A percentile compares a stretch with the other conserved stretches of the same genome.
Conservation (phyloP, 73 alveolate genomes). For the Halteria grandinella region DNA sequence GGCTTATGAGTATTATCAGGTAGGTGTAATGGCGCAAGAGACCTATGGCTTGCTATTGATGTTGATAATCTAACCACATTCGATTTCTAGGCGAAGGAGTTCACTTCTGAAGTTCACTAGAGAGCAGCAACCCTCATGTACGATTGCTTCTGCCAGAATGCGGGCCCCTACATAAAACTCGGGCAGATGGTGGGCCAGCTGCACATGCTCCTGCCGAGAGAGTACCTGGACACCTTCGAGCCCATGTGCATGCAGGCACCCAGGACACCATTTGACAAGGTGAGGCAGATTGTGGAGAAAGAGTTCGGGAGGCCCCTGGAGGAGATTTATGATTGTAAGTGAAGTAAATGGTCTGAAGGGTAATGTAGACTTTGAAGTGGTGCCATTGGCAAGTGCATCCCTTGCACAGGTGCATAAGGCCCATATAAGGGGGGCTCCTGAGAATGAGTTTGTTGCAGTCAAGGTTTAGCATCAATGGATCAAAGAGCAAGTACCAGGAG, state of each 20-base stretch:
- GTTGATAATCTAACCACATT: no score
- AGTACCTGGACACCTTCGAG: conserved; percentile 68
- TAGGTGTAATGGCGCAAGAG: no score
- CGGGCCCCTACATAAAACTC: conserved; percentile 79
- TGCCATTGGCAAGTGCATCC: conserved; percentile 82
- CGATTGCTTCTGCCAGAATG: conserved; percentile 72
- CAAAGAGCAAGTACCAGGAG: conserved; percentile 67
- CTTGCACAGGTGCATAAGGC: conserved; percentile 85
- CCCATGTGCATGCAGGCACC: conserved; percentile 76
- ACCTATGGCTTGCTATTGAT: no score
- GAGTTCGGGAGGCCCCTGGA: conserved; percentile 63
- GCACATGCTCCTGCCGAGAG: conserved; percentile 72
- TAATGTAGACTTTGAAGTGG: conserved; percentile 59
- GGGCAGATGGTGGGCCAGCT: conserved; percentile 78
- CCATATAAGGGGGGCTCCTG: conserved; percentile 59
- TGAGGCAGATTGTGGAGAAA: conserved; percentile 57
- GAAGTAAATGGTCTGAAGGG: neutral
- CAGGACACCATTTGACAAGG: conserved; percentile 50
- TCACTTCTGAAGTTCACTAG: conserved; percentile 62
- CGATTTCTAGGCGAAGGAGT: conserved; percentile 2
- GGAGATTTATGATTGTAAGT: conserved; percentile 55
- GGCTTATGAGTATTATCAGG: conserved; percentile 27
- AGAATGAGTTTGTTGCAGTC: conserved; percentile 76
- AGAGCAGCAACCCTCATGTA: conserved; percentile 60
- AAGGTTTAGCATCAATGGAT: conserved; percentile 78